A percentile compares a stretch with the other conserved stretches of the same genome.
Evolutionary conservation across 164 flowering plant species (phyloP).

Genomic region (Magnolia changhungtana): DNA sequence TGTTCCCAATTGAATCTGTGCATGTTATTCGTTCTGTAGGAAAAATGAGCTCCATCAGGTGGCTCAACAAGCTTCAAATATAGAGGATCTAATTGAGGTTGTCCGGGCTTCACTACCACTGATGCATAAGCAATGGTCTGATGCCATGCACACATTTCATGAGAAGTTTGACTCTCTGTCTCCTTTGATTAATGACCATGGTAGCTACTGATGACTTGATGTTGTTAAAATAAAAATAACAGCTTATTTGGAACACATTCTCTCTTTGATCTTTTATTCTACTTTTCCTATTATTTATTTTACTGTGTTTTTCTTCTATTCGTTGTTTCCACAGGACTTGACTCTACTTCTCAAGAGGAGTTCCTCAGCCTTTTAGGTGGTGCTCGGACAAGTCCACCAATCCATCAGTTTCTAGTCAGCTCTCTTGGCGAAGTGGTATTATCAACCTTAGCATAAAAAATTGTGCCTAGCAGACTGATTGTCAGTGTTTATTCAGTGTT

Average conservation of each 20-base stretch:
- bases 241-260: neutral
- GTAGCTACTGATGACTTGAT: constrained; percentile 35
- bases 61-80: constrained; percentile 92
- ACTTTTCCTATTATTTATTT: neutral
- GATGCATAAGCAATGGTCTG: constrained; percentile 91
- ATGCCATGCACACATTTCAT: constrained; percentile 74
- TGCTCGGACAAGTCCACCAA: constrained; percentile 84
- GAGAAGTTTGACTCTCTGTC: constrained; percentile 79
- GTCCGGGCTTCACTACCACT: constrained; percentile 70
- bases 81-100: constrained; percentile 81
- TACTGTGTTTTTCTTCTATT: constrained; percentile 1
- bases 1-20: neutral
- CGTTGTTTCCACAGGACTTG: constrained; percentile 48
- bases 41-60: constrained; percentile 94
- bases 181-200: constrained; percentile 69
- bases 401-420: constrained; percentile 90
- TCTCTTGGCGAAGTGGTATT: constrained; percentile 91
- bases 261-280: neutral
- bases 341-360: constrained; percentile 90
- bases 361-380: constrained; percentile 86
- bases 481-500: neutral
- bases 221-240: neutral
- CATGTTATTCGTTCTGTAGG: constrained; percentile 34
- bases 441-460: constrained; percentile 3
- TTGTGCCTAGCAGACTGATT: neutral